Evolutionary conservation across 2,329 filamentous ascomycete genomes (phyloP).

Genomic region (Waltergamsia citrina): DNA sequence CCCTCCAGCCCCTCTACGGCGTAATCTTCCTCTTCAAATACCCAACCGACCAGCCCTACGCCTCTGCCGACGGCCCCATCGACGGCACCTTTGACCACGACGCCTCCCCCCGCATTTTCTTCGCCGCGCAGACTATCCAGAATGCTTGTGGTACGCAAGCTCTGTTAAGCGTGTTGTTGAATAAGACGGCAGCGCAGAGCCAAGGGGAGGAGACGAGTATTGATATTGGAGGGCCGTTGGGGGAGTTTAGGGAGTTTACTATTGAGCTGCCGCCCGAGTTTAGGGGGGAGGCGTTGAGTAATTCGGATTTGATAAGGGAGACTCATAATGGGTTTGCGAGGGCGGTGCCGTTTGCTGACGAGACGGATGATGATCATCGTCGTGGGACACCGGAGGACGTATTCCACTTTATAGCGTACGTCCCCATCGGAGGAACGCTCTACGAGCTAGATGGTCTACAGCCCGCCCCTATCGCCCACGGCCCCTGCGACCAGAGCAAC

Average conservation of each 20-base stretch:
- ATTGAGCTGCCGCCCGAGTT: slow-evolving; percentile 70
- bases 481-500: slow-evolving; percentile 55
- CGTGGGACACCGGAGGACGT: slow-evolving; percentile 68
- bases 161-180: slow-evolving; percentile 82
- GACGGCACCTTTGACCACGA: slow-evolving; percentile 75
- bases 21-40: slow-evolving; percentile 99
- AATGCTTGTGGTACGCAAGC: slow-evolving; percentile 98
- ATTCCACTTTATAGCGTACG: slow-evolving; percentile 97
- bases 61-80: slow-evolving; percentile 50
- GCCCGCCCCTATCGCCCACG: slow-evolving; percentile 85
- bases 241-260: slow-evolving; percentile 81
- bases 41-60: slow-evolving; percentile 59
- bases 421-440: slow-evolving; percentile 64
- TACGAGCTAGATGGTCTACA: slow-evolving; percentile 96
- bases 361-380: slow-evolving; percentile 55
- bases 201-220: slow-evolving; percentile 36
- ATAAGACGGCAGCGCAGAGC: slow-evolving; percentile 58
- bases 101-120: slow-evolving; percentile 75
- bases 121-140: slow-evolving; percentile 94
- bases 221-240: slow-evolving; percentile 61
- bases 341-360: slow-evolving; percentile 84
- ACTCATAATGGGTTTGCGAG: slow-evolving; percentile 88
- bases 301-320: slow-evolving; percentile 59
- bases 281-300: slow-evolving; percentile 50
- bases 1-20: slow-evolving; percentile 75